These are phyloP conservation scores for Phytophthora sp. DNA, from an alignment of 352 stramenopile genomes.

Conservation along the genomic window DNA sequence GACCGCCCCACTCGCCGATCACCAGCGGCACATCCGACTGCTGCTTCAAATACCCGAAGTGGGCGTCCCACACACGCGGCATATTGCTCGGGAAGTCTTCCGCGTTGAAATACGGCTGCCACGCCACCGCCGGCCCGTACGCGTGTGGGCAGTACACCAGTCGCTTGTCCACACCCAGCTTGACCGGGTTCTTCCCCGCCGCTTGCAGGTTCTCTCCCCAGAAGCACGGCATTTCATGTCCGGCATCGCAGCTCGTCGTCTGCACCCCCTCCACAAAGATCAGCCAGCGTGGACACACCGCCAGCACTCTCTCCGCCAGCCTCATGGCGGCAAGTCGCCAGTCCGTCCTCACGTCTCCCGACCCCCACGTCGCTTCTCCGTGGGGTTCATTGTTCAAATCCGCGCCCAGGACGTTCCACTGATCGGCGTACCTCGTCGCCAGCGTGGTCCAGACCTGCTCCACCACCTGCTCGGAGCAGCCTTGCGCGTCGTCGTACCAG, in stretches of 20 bases:
- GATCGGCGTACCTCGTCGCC: conserved; percentile 33
- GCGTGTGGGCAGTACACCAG: conserved; percentile 62
- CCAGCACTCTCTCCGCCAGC: conserved; percentile 32
- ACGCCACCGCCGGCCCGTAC: conserved; percentile 50
- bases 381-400: conserved; percentile 72
- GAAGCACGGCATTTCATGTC: conserved; percentile 45
- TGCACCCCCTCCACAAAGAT: conserved; percentile 66
- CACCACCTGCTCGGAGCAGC: conserved; percentile 24
- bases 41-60: conserved; percentile 57
- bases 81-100: conserved; percentile 53
- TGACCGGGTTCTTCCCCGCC: conserved; percentile 19
- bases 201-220: conserved; percentile 61
- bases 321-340: conserved; percentile 49
- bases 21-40: conserved; percentile 45
- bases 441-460: conserved; percentile 44
- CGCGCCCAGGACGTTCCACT: conserved; percentile 57
- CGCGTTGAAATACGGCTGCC: conserved; percentile 52
- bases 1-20: conserved; percentile 69
- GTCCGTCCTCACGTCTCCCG: conserved; percentile 40
- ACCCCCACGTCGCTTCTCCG: conserved; percentile 53
- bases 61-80: conserved; percentile 55
- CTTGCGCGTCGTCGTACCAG: conserved; percentile 46
- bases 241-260: conserved; percentile 32
- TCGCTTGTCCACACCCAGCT: conserved; percentile 40
- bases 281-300: conserved; percentile 45